These are phyloP conservation scores for Pseudomassariella vexata DNA, from an alignment of 2,329 filamentous ascomycete genomes.

Conservation along the genomic window DNA sequence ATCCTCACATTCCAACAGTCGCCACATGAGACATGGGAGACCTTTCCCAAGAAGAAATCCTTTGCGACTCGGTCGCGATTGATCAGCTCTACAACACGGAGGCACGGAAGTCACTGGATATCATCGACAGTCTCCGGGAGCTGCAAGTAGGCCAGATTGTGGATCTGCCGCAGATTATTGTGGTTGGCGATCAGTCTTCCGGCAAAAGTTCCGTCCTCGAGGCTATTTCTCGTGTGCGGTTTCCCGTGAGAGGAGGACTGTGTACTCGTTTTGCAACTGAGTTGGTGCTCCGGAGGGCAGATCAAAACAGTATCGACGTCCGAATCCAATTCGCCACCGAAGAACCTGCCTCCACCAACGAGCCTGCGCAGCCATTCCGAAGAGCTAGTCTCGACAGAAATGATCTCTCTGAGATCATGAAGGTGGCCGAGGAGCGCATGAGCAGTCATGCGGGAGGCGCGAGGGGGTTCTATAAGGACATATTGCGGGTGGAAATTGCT, in stretches of 20 bases:
- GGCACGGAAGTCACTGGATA: constrained; percentile 1
- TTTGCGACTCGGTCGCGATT: not conserved
- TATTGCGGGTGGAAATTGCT: constrained; percentile 39
- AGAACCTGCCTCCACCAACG: constrained; percentile 7
- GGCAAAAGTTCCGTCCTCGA: constrained; percentile 63
- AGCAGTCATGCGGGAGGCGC: constrained; percentile 26
- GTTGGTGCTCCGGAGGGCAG: constrained; percentile 42
- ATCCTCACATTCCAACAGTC: not conserved
- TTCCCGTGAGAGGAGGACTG: constrained; percentile 47
- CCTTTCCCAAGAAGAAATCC: not conserved
- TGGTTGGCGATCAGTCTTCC: constrained; percentile 54
- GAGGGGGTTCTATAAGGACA: constrained; percentile 35
- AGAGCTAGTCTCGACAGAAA: constrained; percentile 29
- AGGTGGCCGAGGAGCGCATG: constrained; percentile 45
- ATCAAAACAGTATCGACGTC: constrained; percentile 30
- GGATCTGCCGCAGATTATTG: constrained; percentile 48
- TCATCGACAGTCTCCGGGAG: constrained; percentile 1
- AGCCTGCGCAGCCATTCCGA: constrained; percentile 20
- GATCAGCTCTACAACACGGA: not conserved
- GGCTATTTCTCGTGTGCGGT: constrained; percentile 55
- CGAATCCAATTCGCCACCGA: constrained; percentile 25
- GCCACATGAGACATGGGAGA: not conserved
- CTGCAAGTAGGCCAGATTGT: constrained; percentile 22
- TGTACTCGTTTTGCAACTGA: constrained; percentile 60
- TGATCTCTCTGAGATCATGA: constrained; percentile 42